Evolutionary conservation across 495 filamentous ascomycete species (phyloP).

Genomic region (Tetracladium setigerum): DNA sequence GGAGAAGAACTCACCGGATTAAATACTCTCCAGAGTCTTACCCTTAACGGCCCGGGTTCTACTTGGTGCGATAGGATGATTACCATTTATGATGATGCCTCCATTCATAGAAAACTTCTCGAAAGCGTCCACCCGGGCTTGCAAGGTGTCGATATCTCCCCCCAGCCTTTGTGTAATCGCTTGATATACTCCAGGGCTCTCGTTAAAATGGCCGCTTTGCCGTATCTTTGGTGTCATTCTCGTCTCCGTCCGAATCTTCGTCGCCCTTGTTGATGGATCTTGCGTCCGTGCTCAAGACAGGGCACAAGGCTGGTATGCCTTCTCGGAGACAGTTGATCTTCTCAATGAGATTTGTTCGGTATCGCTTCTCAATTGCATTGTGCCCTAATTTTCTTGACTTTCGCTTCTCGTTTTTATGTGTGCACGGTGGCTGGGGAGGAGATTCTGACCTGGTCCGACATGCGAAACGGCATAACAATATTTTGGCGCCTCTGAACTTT

Average conservation of each 20-base stretch:
- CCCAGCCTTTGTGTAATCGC: constrained; percentile 6
- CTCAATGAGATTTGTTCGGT: constrained; percentile 46
- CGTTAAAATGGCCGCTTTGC: constrained; percentile 13
- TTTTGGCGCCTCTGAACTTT: constrained; percentile 7
- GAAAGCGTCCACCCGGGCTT: constrained; percentile 9
- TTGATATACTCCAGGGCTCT: constrained; percentile 13
- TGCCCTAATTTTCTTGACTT: constrained; percentile 37
- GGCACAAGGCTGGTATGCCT: constrained; percentile 24
- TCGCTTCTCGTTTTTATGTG: constrained; percentile 9
- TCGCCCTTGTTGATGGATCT: no score
- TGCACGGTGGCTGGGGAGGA: not conserved
- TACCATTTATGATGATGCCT: constrained; percentile 1
- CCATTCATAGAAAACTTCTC: constrained; percentile 12
- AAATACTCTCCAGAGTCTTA: constrained; percentile 6
- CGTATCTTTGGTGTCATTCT: constrained; percentile 8
- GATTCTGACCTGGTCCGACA: not conserved
- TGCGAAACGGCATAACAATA: constrained; percentile 12
- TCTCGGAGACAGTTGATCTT: constrained; percentile 41
- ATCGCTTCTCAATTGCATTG: constrained; percentile 47
- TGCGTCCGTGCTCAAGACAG: no score
- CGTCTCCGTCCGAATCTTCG: constrained; percentile 1
- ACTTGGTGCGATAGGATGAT: not conserved
- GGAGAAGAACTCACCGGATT: constrained; percentile 3
- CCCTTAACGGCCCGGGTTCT: not conserved
- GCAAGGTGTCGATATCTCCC: constrained; percentile 1